Percentiles rank a stretch among this genome's conserved stretches.
phyloP scores from a whole-genome alignment of 2,329 filamentous ascomycete species.

The Bipolaris bicolor region DNA sequence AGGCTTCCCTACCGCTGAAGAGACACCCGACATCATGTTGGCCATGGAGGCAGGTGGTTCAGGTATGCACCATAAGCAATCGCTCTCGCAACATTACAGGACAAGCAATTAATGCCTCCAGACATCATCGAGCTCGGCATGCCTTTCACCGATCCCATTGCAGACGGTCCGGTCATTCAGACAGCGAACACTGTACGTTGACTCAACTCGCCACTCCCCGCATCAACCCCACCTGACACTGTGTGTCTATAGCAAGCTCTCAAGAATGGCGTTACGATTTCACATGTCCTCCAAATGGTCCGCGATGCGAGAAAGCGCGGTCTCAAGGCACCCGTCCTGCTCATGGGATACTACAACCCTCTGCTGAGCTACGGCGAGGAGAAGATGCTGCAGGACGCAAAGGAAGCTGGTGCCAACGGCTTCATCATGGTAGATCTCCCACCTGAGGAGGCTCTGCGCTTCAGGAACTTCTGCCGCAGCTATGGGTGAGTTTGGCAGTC shows the following conservation, averaged over 20 bases:
- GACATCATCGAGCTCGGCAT: slow-evolving; percentile 96
- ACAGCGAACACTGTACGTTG: slow-evolving; percentile 79
- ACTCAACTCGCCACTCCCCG: slow-evolving; percentile 32
- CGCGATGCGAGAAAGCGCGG: slow-evolving; percentile 78
- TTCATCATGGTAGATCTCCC: slow-evolving; percentile 97
- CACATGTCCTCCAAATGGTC: slow-evolving; percentile 80
- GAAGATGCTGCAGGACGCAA: slow-evolving; percentile 81
- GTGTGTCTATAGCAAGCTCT: slow-evolving; percentile 66
- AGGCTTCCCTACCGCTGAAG: slow-evolving; percentile 82
- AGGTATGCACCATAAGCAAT: slow-evolving; percentile 60
- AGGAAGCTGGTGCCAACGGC: slow-evolving; percentile 84
- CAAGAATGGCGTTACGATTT: slow-evolving; percentile 84
- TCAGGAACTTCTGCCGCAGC: slow-evolving; percentile 81
- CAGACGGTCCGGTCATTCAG: slow-evolving; percentile 96
- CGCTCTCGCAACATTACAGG: neutral
- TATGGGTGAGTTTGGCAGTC: slow-evolving; percentile 64
- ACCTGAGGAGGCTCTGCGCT: slow-evolving; percentile 92
- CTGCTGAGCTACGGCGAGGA: slow-evolving; percentile 94
- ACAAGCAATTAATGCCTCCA: slow-evolving; percentile 46
- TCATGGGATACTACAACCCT: slow-evolving; percentile 99
- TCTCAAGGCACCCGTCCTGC: slow-evolving; percentile 79
- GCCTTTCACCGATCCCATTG: slow-evolving; percentile 97
- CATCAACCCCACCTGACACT: slow-evolving; percentile 20
- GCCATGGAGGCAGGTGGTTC: slow-evolving; percentile 92
- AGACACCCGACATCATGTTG: slow-evolving; percentile 82